Conservation (phyloP, 1,139 yeast species). For the Suhomyces bokatorum region DNA sequence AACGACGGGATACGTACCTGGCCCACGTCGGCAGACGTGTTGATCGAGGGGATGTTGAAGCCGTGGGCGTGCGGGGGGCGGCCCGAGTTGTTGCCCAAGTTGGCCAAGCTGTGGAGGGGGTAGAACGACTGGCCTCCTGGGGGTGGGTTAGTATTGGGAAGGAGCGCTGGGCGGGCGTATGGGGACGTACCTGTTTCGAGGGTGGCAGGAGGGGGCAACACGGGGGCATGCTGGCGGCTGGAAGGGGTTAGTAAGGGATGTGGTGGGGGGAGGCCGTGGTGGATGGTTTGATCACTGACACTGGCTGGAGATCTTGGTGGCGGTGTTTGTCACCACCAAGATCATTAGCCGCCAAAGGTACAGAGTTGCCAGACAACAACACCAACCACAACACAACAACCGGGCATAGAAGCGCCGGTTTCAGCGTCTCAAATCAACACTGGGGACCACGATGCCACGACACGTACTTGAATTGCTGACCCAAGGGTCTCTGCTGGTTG, state of each 20-base stretch:
- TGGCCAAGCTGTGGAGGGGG: slow-evolving; percentile 54
- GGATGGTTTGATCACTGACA: not conserved
- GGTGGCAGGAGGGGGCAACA: slow-evolving; percentile 57
- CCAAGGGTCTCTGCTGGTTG: slow-evolving; percentile 45
- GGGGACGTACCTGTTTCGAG: slow-evolving; percentile 48
- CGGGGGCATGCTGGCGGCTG: slow-evolving; percentile 51
- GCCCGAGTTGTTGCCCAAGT: slow-evolving; percentile 46
- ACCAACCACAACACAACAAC: not conserved
- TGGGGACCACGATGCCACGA: not conserved
- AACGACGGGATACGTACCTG: slow-evolving; percentile 31
- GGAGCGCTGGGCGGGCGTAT: too few species aligned
- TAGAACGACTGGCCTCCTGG: slow-evolving; percentile 50
- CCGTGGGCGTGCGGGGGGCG: slow-evolving; percentile 42
- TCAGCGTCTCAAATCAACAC: too few species aligned
- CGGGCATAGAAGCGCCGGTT: not conserved
- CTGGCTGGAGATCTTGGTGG: not conserved
- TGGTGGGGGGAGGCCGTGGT: not conserved
- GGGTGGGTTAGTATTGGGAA: not conserved
- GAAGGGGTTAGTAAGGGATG: slow-evolving; percentile 28
- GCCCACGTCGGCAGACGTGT: slow-evolving; percentile 30
- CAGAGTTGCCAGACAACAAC: not conserved
- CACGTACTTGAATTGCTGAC: slow-evolving; percentile 51
- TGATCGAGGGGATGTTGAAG: slow-evolving; percentile 49
- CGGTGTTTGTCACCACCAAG: too few species aligned
- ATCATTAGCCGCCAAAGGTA: not conserved